These are phyloP conservation scores for Penicillium sp. DNA, from an alignment of 2,329 filamentous ascomycete species.

Conservation along the genomic window DNA sequence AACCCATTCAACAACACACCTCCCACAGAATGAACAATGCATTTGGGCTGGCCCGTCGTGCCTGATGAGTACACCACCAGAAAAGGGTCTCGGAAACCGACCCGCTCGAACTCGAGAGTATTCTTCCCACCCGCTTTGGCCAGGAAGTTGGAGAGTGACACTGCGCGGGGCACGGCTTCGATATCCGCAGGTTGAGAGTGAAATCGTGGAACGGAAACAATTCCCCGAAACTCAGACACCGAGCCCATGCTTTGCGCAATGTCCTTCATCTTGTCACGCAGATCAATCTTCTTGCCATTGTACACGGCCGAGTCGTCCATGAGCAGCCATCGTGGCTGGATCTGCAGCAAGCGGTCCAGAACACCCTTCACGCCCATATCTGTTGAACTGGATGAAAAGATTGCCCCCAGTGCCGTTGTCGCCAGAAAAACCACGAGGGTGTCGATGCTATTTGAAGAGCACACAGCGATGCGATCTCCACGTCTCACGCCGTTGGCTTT, in stretches of 20 bases:
- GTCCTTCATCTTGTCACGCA: conserved; percentile 65
- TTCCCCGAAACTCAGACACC: conserved; percentile 54
- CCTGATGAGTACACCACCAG: conserved; percentile 72
- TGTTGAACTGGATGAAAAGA: conserved; percentile 72
- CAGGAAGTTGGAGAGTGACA: conserved; percentile 8
- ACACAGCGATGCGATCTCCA: conserved; percentile 70
- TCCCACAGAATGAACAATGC: conserved; percentile 66
- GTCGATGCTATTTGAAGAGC: conserved; percentile 69
- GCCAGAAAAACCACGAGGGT: conserved; percentile 68
- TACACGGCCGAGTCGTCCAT: conserved; percentile 76
- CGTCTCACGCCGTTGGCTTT: conserved; percentile 58
- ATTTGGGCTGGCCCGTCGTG: conserved; percentile 78
- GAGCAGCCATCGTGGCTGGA: conserved; percentile 73
- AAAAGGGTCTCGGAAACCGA: conserved; percentile 68
- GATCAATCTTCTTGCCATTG: conserved; percentile 67
- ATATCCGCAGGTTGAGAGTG: conserved; percentile 9
- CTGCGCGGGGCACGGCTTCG: conserved; percentile 3
- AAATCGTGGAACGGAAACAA: conserved; percentile 13
- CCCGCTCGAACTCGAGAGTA: conserved; percentile 50
- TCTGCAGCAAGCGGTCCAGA: conserved; percentile 66
- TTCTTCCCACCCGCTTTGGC: conserved; percentile 19
- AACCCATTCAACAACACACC: conserved; percentile 34
- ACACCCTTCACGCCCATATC: conserved; percentile 79
- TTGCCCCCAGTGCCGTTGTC: conserved; percentile 61
- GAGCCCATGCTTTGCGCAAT: conserved; percentile 58